Base-by-base conservation (phyloP, 345 rosid genomes). In the Psidium friedrichsthalianum region DNA sequence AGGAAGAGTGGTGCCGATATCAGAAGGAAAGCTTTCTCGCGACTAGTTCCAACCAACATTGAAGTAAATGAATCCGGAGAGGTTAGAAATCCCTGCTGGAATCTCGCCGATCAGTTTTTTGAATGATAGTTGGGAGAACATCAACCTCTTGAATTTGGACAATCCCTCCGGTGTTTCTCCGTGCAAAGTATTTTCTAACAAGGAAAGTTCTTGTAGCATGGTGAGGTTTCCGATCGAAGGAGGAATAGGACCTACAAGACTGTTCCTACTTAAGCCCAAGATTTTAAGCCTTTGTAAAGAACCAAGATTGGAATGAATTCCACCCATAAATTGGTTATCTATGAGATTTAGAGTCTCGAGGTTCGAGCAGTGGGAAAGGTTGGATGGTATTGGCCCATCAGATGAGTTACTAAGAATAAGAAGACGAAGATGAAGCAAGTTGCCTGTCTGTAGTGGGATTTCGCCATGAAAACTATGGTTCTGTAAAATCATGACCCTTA, bases 31-130 rank as follows among this genome's bases (percentile, higher is more conserved):
- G 6, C 12, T 32, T 32, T 24, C 76, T 6, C 0, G 0, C 12
- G 32, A 16, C 44, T 4, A 24, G 76, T 64, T 64, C 2, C 1
- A 3, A 59, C 74, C 6, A 0, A 42, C 44, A 42, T 42, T 0
- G 2, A 59, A 27, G 1, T 0, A 0, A 2, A 2, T 0, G 0
- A 27, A 59, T 27, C 44, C 44, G 13, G 51, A 49, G 51, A 49
- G 10, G 51, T 49, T 49, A 49, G n/a, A 58, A 58, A n/a, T 58
- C 1, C 32, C 16, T 1, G 18, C 18, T 12, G 7, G 1, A n/a
- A 58, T 12, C 16, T 58, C 2, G 0, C 18, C 32, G 1, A 1
- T 11, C 12, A 58, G 16, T n/a, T 58, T 12, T 16, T 58, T 58
- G 1, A 0, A 12, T 5, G 16, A 58, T 11, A 58, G 2, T n/a